Conservation (phyloP, 192 early-diverging fungal genomes). For the Chytriomyces hyalinus region DNA sequence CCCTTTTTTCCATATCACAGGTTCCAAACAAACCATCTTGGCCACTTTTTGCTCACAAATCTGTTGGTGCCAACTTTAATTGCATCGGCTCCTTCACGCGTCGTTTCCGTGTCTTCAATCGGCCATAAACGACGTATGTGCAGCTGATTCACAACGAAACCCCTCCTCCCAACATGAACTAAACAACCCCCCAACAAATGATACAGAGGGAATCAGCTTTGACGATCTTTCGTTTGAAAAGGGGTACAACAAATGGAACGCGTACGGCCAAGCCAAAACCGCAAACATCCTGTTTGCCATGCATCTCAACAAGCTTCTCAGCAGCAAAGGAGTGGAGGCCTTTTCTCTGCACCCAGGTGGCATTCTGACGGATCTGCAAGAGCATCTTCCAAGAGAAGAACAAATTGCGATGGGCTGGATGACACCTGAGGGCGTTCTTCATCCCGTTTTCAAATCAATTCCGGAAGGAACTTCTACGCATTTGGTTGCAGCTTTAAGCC, state of each 20-base stretch:
- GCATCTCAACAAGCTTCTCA: constrained; percentile 16
- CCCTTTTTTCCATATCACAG: background rate
- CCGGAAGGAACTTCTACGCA: constrained; percentile 43
- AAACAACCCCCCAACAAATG: background rate
- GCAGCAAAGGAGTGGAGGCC: constrained; percentile 17
- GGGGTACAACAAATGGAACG: constrained; percentile 26
- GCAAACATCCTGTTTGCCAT: constrained; percentile 49
- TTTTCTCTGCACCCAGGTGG: constrained; percentile 46
- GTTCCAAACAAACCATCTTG: constrained; percentile 50
- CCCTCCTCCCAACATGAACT: background rate
- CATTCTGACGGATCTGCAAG: constrained; percentile 20
- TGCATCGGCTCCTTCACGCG: constrained; percentile 36
- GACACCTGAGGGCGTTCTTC: background rate
- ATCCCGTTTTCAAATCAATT: constrained; percentile 26
- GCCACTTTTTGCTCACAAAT: constrained; percentile 45
- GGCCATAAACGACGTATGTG: constrained; percentile 22
- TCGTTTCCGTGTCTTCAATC: constrained; percentile 42
- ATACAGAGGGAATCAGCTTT: constrained; percentile 21
- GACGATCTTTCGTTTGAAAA: constrained; percentile 38
- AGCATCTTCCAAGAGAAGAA: constrained; percentile 8
- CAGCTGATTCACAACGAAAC: background rate
- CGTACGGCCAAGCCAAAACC: constrained; percentile 49
- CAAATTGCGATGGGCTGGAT: constrained; percentile 4
- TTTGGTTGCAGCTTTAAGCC: constrained; percentile 25
- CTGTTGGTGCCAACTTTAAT: constrained; percentile 39